Evolutionary conservation across 2,329 filamentous ascomycete species (phyloP).

Genomic region (Pseudocercospora eumusae): DNA sequence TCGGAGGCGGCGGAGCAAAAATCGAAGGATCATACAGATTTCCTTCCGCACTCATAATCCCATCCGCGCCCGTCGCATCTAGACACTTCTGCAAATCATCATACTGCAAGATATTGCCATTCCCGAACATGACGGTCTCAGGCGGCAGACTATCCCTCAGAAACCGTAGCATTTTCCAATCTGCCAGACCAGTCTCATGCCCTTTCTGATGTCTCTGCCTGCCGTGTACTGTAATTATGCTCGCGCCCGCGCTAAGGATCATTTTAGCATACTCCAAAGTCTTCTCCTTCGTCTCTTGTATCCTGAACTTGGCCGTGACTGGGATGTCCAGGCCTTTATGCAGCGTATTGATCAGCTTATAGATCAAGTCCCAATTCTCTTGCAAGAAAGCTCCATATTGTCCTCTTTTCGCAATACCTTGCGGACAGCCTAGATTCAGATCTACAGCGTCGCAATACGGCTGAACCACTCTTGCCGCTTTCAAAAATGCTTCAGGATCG

Average conservation of each 20-base stretch:
- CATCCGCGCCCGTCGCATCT: conserved; percentile 82
- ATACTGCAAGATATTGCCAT: conserved; percentile 85
- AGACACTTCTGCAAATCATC: conserved; percentile 77
- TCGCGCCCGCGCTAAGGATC: conserved; percentile 83
- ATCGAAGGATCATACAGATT: conserved; percentile 90
- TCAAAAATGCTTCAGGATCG: conserved; percentile 75
- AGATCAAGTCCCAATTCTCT: conserved; percentile 84
- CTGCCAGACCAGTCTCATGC: conserved; percentile 87
- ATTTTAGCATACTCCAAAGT: conserved; percentile 88
- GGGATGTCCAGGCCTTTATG: conserved; percentile 77
- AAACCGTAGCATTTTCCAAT: conserved; percentile 84
- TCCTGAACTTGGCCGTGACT: conserved; percentile 91
- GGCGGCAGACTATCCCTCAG: conserved; percentile 78
- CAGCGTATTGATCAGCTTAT: conserved; percentile 77
- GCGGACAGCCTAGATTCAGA: conserved; percentile 91
- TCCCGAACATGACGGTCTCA: conserved; percentile 93
- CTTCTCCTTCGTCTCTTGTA: conserved; percentile 81
- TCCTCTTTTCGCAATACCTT: conserved; percentile 88
- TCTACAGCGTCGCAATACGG: conserved; percentile 95
- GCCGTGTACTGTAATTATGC: conserved; percentile 90
- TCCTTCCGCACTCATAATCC: conserved; percentile 93
- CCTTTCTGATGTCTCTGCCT: conserved; percentile 89
- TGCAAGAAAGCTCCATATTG: conserved; percentile 94
- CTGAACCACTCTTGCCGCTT: conserved; percentile 74
- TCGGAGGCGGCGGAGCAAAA: conserved; percentile 68